Conservation (phyloP, 2,329 filamentous ascomycete genomes). For the Pseudocercospora eumusae region DNA sequence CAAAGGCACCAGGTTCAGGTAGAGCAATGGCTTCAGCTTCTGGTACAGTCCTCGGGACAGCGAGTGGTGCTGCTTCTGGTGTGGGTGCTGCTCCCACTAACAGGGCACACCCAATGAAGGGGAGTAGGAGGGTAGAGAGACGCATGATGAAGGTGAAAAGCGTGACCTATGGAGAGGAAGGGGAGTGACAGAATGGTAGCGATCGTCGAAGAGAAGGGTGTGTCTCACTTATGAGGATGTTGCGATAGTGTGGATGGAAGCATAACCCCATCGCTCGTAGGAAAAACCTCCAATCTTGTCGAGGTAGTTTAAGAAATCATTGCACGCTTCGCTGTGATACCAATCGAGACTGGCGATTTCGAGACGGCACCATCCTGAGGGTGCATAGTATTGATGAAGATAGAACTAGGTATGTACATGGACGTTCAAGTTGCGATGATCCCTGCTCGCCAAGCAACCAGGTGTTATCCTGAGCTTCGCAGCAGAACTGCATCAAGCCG, state of each 20-base stretch:
- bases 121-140: neutral
- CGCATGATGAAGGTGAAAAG: neutral
- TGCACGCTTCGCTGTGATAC: conserved; percentile 53
- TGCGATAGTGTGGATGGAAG: conserved; percentile 5
- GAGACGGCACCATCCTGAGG: too few species aligned
- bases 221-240: neutral
- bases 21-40: conserved; percentile 1
- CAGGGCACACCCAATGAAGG: neutral
- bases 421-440: too few species aligned
- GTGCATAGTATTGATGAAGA: too few species aligned
- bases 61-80: neutral
- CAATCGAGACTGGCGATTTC: conserved; percentile 55
- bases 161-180: neutral
- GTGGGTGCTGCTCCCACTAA: neutral
- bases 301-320: conserved; percentile 53
- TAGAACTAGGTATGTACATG: too few species aligned
- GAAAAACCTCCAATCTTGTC: conserved; percentile 54
- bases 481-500: neutral
- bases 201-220: neutral
- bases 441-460: conserved; percentile 1
- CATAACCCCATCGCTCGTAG: conserved; percentile 42
- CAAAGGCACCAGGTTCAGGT: neutral
- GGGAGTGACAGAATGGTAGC: neutral
- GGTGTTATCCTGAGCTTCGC: conserved; percentile 1
- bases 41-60: neutral